Evolutionary conservation across 306 rosid genomes (phyloP).

Genomic region (Cercis canadensis): DNA sequence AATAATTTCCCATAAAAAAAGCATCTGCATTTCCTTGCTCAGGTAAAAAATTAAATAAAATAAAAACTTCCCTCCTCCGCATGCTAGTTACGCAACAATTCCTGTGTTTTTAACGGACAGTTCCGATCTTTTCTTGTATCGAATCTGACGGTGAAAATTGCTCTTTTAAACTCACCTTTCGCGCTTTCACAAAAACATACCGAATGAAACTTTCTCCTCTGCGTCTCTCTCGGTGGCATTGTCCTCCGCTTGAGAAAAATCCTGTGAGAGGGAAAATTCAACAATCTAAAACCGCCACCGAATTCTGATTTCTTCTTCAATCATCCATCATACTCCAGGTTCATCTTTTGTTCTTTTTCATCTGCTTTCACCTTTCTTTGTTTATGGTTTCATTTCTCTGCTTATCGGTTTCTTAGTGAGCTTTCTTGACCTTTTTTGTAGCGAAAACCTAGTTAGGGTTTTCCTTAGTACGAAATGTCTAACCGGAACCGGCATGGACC

Average conservation of each 20-base stretch:
- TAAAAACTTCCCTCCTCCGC: no score
- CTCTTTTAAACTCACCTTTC: conserved; percentile 24
- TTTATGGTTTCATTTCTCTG: neutral
- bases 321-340: conserved; percentile 10
- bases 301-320: conserved; percentile 22
- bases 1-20: no score
- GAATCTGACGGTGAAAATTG: conserved; percentile 34
- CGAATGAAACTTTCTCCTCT: conserved; percentile 3
- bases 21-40: no score
- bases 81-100: no score
- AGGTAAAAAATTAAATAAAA: no score
- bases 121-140: conserved; percentile 9
- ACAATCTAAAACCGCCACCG: conserved; percentile 27
- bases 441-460: conserved; percentile 36
- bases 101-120: neutral
- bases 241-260: neutral
- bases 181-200: conserved; percentile 31
- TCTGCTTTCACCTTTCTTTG: neutral
- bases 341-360: neutral
- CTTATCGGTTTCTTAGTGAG: neutral
- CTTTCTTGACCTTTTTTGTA: conserved; percentile 28
- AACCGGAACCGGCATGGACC: conserved; percentile 29
- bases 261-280: neutral
- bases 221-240: neutral
- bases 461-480: conserved; percentile 40